Base-by-base conservation (phyloP, 306 rosid genomes). In the Vigna reflexopilosa region DNA sequence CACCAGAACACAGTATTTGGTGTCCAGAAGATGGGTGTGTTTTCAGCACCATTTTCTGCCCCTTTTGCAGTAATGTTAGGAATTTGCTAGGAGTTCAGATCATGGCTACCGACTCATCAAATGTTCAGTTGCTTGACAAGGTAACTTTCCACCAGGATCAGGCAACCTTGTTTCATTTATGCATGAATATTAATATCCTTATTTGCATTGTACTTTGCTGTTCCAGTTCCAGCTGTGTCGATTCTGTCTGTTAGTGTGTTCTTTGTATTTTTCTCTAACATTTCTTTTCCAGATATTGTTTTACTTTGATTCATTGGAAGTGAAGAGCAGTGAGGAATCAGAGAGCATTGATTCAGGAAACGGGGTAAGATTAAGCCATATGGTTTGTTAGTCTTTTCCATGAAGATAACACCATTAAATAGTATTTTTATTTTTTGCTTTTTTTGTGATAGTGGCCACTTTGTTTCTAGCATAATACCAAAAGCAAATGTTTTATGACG, bases 11-110 rank as follows among this genome's bases (percentile, higher is more conserved):
- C 75, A 91, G 95, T 51, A 81, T 86, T 74, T 94, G 98, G 98
- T 87, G 91, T 78, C 86, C 76, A 67, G 91, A 90, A 81, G 98
- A 92, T 79, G 98, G 98, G 44, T 92, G 95, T 63, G 98, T 94
- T 74, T 92, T 85, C 84, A 85, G 85, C 56, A 50, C 85, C 64
- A 70, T 92, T 64, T 83, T 87, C 80, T 94, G 98, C 77, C 97
- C 97, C 80, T 92, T 89, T 88, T 94, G 98, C 85, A 65, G 61
- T 67, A 82, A 64, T 28, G 42, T 70, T 62, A 55, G 67, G 81
- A 89, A 83, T 72, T 85, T 85, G 77, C 87, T 94, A 63, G 98
- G 98, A 26, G 94, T 90, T 72, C 92, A 87, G 84, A 73, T 90
- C 79, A 51, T 92, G 90, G 98, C 98, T 54, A 86, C 95, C 51